A percentile compares a stretch with the other conserved stretches of the same genome.
Evolutionary conservation across 805 yeast genomes (phyloP).

Genomic region (Yarrowia sp.): DNA sequence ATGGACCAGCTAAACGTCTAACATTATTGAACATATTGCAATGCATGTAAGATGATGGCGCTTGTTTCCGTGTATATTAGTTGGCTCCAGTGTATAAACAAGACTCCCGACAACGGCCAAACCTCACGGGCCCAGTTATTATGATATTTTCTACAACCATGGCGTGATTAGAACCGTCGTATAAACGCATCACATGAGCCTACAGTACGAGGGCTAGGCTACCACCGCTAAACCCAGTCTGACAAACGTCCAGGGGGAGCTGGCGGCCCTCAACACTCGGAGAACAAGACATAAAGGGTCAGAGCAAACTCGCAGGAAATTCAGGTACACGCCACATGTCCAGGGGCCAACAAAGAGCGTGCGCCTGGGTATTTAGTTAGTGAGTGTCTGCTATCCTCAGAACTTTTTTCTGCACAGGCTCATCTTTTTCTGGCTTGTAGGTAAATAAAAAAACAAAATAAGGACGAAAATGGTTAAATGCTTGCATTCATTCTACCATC

Average conservation of each 20-base stretch:
- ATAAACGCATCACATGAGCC: not conserved
- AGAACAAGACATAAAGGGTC: not conserved
- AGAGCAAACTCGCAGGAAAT: not conserved
- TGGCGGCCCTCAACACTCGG: too few species aligned
- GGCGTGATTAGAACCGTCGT: not conserved
- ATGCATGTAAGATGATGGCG: too few species aligned
- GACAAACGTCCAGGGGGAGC: not conserved
- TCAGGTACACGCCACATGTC: constrained; percentile 3
- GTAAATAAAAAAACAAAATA: not conserved
- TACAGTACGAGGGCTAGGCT: not conserved
- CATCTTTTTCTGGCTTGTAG: not conserved
- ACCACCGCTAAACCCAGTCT: not conserved
- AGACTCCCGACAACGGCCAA: too few species aligned
- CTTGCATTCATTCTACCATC: constrained; percentile 9
- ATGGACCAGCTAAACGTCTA: not conserved
- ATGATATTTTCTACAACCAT: not conserved
- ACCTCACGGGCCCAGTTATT: too few species aligned
- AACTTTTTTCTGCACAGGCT: not conserved
- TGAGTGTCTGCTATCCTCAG: not conserved
- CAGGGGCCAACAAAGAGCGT: constrained; percentile 12
- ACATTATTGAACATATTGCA: not conserved
- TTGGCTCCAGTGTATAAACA: too few species aligned
- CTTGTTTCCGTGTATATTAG: not conserved
- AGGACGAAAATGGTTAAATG: not conserved
- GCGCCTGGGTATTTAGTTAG: not conserved